Percentiles rank a stretch among this genome's conserved stretches.
Conservation (phyloP, 2,329 filamentous ascomycete species). For the Fusarium sp. region DNA sequence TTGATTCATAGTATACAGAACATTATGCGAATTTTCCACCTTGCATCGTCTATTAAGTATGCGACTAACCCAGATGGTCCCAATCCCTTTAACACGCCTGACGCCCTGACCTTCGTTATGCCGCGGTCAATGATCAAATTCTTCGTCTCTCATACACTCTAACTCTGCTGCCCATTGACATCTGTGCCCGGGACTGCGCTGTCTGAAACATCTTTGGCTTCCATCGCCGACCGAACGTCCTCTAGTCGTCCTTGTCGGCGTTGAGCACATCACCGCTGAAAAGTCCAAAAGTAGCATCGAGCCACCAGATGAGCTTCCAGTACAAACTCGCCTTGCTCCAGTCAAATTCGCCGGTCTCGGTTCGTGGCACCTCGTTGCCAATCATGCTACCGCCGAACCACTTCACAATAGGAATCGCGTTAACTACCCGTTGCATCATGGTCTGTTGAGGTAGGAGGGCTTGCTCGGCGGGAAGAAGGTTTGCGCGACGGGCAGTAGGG, state of each 20-base stretch:
- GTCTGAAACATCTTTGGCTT: conserved; percentile 19
- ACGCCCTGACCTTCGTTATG: conserved; percentile 46
- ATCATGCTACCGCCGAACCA: conserved; percentile 82
- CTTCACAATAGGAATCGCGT: conserved; percentile 75
- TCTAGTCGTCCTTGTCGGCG: conserved; percentile 70
- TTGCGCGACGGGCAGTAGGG: conserved; percentile 74
- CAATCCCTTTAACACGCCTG: conserved; percentile 44
- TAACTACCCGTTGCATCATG: conserved; percentile 72
- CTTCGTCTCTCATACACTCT: conserved; percentile 48
- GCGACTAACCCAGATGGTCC: conserved; percentile 32
- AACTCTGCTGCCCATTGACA: conserved; percentile 15
- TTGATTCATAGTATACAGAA: conserved; percentile 44
- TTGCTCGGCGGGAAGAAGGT: conserved; percentile 76
- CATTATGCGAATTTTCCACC: conserved; percentile 43
- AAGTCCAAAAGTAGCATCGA: conserved; percentile 70
- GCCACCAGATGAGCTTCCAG: conserved; percentile 75
- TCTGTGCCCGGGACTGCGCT: conserved; percentile 1
- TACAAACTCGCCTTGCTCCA: conserved; percentile 76
- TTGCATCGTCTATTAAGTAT: conserved; percentile 40
- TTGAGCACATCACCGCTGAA: conserved; percentile 71
- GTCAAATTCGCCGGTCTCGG: conserved; percentile 82
- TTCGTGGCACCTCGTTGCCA: conserved; percentile 79
- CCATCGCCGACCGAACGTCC: conserved; percentile 17
- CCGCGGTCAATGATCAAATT: conserved; percentile 44
- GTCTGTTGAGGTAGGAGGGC: conserved; percentile 78